Conservation (phyloP, 1,284 basidiomycete species). For the Austroboletus rostrupii region DNA sequence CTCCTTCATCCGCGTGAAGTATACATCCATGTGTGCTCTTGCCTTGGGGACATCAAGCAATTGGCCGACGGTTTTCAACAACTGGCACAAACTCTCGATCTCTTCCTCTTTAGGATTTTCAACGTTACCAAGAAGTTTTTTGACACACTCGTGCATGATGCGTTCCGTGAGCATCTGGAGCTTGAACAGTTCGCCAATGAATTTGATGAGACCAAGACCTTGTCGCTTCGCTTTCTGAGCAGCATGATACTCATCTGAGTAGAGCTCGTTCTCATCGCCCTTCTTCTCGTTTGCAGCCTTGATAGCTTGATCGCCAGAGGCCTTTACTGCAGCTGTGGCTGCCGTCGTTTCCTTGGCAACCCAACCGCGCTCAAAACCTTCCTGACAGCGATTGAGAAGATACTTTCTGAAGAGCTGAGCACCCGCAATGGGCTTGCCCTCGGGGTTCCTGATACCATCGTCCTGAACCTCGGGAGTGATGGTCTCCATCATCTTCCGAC, state of each 20-base stretch:
- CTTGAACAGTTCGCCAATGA: constrained; percentile 98
- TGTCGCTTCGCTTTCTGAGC: constrained; percentile 96
- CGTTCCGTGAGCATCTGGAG: constrained; percentile 90
- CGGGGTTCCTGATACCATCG: constrained; percentile 71
- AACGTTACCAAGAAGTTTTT: constrained; percentile 89
- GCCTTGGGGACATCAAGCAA: constrained; percentile 80
- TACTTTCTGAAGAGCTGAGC: constrained; percentile 95
- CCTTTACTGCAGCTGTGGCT: constrained; percentile 55
- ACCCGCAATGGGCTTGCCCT: constrained; percentile 84
- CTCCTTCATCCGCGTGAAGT: constrained; percentile 88
- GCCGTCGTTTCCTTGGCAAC: constrained; percentile 69
- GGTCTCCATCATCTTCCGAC: constrained; percentile 90
- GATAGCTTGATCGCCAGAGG: constrained; percentile 55
- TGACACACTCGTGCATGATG: constrained; percentile 96
- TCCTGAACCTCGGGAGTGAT: constrained; percentile 86
- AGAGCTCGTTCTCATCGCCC: constrained; percentile 61
- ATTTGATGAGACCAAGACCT: constrained; percentile 94
- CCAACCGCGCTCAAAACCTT: constrained; percentile 91
- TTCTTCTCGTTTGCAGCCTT: constrained; percentile 59
- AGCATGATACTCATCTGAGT: constrained; percentile 96
- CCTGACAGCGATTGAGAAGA: constrained; percentile 88
- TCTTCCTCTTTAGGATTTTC: constrained; percentile 97
- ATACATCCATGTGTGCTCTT: constrained; percentile 83
- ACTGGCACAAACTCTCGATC: constrained; percentile 92
- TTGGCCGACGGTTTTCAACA: constrained; percentile 85